A percentile compares a stretch with the other conserved stretches of the same genome.
phyloP scores from a whole-genome alignment of 441 rosid species.

The Biscutella laevigata region DNA sequence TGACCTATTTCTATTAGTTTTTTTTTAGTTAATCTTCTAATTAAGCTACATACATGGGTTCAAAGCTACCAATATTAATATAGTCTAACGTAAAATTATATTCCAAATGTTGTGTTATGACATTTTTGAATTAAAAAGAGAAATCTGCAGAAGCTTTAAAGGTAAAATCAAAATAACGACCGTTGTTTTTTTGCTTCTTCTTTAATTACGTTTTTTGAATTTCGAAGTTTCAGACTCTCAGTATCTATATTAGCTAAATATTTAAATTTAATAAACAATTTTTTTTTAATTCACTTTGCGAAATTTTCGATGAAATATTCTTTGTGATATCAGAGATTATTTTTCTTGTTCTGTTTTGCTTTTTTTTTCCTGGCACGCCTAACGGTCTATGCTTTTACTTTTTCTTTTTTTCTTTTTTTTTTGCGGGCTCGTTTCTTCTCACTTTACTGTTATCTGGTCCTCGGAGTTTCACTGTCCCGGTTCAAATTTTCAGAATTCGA shows the following conservation, averaged over 20 bases:
- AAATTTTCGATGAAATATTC: background rate
- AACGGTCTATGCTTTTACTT: constrained; percentile 16
- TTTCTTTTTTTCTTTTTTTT: background rate
- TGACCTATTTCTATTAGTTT: background rate
- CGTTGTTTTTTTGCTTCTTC: constrained; percentile 25
- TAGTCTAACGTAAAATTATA: no score
- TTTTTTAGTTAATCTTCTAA: constrained; percentile 1
- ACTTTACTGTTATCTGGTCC: constrained; percentile 12
- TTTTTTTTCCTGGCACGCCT: constrained; percentile 30
- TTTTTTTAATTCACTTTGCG: background rate
- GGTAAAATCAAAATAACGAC: constrained; percentile 37
- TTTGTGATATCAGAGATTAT: background rate
- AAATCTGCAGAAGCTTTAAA: constrained; percentile 27
- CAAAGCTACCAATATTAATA: no score
- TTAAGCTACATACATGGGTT: constrained; percentile 10
- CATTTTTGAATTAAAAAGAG: no score
- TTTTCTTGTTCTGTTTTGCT: constrained; percentile 23
- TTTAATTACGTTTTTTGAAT: background rate
- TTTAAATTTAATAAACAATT: no score
- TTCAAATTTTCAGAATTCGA: constrained; percentile 7
- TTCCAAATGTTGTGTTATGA: no score
- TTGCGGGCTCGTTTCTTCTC: background rate
- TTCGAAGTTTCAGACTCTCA: background rate
- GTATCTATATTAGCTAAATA: background rate
- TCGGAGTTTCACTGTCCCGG: constrained; percentile 24